A percentile compares a stretch with the other conserved stretches of the same genome.
Evolutionary conservation across 352 stramenopile species (phyloP).

Genomic region (Globisporangium iwayamae): DNA sequence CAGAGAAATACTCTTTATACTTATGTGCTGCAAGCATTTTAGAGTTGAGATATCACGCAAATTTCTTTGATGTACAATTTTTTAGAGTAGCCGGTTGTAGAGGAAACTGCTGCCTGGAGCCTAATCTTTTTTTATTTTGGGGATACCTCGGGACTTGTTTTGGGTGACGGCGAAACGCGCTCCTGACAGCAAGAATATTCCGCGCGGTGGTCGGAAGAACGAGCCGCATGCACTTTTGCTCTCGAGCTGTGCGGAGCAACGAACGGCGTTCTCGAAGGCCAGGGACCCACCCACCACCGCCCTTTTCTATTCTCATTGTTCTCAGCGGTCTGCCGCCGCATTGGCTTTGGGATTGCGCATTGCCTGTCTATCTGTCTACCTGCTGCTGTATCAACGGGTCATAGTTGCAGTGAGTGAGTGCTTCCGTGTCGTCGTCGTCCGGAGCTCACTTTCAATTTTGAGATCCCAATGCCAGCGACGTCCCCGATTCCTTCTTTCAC

Average conservation of each 20-base stretch:
- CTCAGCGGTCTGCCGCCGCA: background rate
- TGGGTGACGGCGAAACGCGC: too few species aligned
- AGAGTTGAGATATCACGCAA: too few species aligned
- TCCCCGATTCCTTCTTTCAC: conserved; percentile 9
- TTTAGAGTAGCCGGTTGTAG: too few species aligned
- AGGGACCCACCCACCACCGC: background rate
- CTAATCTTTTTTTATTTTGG: background rate
- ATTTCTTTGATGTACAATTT: too few species aligned
- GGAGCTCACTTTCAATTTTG: conserved; percentile 11
- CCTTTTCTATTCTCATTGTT: conserved; percentile 3
- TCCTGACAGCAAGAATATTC: conserved; percentile 5
- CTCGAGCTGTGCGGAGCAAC: background rate
- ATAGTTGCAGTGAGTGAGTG: background rate
- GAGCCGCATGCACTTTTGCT: background rate
- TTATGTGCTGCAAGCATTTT: too few species aligned
- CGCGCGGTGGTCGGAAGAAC: conserved; percentile 4
- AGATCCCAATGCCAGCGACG: conserved; percentile 15
- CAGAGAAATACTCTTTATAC: too few species aligned
- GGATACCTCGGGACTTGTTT: too few species aligned
- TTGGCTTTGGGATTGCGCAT: conserved; percentile 3
- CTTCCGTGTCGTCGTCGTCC: background rate
- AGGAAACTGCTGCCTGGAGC: too few species aligned
- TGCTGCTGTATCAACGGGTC: background rate
- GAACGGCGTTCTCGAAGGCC: conserved; percentile 9
- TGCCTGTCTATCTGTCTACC: background rate